phyloP scores from a whole-genome alignment of 2,329 filamentous ascomycete species.

The Lachnellula subtilissima region DNA sequence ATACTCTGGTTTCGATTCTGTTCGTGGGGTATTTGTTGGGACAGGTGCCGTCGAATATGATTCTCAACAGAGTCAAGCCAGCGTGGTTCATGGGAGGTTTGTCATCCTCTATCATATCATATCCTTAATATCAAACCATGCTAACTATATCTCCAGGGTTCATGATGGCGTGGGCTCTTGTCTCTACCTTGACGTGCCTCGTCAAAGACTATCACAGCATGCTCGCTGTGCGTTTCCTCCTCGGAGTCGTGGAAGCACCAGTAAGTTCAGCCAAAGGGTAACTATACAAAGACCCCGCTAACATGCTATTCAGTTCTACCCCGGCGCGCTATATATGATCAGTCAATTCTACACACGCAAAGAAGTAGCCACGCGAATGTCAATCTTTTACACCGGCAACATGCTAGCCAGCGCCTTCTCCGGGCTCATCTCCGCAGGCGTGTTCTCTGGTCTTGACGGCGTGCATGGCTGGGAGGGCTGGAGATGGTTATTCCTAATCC shows the following conservation, averaged over 20 bases:
- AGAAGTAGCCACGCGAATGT: conserved; percentile 32
- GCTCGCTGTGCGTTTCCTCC: conserved; percentile 46
- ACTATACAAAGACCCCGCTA: conserved; percentile 23
- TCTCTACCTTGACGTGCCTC: conserved; percentile 39
- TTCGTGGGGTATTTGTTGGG: conserved; percentile 25
- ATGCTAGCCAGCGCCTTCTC: conserved; percentile 34
- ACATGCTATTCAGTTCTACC: conserved; percentile 26
- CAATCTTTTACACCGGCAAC: conserved; percentile 36
- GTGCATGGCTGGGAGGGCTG: conserved; percentile 35
- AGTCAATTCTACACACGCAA: conserved; percentile 45
- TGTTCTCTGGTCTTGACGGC: conserved; percentile 35
- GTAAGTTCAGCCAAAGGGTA: conserved; percentile 11
- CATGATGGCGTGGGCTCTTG: background rate
- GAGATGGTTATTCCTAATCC: conserved; percentile 41
- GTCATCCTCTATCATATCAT: conserved; percentile 25
- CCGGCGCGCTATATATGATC: conserved; percentile 43
- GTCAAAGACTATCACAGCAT: conserved; percentile 45
- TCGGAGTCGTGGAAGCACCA: conserved; percentile 45
- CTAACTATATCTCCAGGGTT: background rate
- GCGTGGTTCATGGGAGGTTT: conserved; percentile 42
- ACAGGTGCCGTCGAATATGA: conserved; percentile 37
- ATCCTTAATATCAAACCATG: background rate
- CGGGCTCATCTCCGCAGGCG: conserved; percentile 35
- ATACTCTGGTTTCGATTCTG: conserved; percentile 28
- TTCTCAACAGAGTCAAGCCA: conserved; percentile 34